phyloP scores from a whole-genome alignment of 371 early-diverging fungal species.

The Mortierella sp. region DNA sequence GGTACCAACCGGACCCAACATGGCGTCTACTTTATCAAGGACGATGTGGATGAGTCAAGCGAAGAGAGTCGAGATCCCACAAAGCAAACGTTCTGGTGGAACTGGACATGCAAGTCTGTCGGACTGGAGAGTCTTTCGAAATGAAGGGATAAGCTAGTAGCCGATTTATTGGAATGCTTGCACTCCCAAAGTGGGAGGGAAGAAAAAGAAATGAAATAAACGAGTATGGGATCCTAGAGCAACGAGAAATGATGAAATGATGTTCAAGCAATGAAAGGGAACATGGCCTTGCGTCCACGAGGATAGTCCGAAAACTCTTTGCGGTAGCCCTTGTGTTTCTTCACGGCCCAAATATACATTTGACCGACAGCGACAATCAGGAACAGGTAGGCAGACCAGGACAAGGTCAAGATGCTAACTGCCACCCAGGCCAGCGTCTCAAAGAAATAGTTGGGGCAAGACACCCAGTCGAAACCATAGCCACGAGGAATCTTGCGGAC shows the following conservation, averaged over 20 bases:
- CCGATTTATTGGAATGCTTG: background rate
- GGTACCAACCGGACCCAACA: constrained; percentile 16
- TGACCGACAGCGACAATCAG: constrained; percentile 84
- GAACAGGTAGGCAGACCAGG: constrained; percentile 83
- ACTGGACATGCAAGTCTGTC: constrained; percentile 29
- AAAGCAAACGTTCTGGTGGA: constrained; percentile 50
- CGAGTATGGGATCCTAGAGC: no score
- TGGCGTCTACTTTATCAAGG: constrained; percentile 21
- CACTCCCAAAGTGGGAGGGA: background rate
- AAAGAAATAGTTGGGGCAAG: constrained; percentile 94
- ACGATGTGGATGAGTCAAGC: constrained; percentile 22
- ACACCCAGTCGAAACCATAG: constrained; percentile 92
- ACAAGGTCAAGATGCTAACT: constrained; percentile 79
- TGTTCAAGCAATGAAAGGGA: constrained; percentile 85
- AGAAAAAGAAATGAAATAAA: background rate
- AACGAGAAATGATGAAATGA: background rate
- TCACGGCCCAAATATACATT: constrained; percentile 97
- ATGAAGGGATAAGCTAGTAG: background rate
- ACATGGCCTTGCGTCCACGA: constrained; percentile 85
- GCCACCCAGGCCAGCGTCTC: constrained; percentile 90
- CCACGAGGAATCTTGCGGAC: constrained; percentile 92
- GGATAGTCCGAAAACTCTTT: constrained; percentile 96
- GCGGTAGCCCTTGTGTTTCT: constrained; percentile 92
- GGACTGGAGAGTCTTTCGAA: constrained; percentile 21
- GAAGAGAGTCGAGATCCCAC: constrained; percentile 38